phyloP scores from a whole-genome alignment of 495 filamentous ascomycete species.

The Neurospora terricola region DNA sequence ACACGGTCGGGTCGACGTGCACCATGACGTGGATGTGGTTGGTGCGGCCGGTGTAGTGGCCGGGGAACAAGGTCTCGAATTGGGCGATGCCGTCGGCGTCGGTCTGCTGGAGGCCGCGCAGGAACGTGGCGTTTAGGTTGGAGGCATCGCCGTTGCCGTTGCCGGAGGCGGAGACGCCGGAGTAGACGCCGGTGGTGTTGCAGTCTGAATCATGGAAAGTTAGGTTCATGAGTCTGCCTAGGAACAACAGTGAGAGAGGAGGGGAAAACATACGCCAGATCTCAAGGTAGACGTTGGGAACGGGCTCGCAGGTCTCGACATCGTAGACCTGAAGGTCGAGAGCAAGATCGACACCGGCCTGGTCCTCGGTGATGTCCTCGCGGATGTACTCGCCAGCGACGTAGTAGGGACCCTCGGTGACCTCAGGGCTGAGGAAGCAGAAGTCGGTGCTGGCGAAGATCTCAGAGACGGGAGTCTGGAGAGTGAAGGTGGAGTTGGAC shows the following conservation, averaged over 20 bases:
- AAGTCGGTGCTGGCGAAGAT: conserved; percentile 44
- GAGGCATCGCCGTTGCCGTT: not conserved
- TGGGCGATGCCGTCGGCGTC: conserved; percentile 37
- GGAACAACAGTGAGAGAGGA: too few relatives aligned
- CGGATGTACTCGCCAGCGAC: conserved; percentile 42
- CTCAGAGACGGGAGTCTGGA: conserved; percentile 2
- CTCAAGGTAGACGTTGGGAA: conserved; percentile 48
- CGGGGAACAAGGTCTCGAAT: conserved; percentile 46
- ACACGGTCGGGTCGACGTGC: conserved; percentile 32
- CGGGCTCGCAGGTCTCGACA: conserved; percentile 46
- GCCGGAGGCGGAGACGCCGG: not conserved
- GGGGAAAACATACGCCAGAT: conserved; percentile 35
- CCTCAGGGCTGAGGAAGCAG: conserved; percentile 44
- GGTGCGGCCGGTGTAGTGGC: conserved; percentile 42
- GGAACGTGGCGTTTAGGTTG: conserved; percentile 31
- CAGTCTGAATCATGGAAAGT: too few relatives aligned
- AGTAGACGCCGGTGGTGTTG: conserved; percentile 10
- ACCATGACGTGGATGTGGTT: conserved; percentile 37
- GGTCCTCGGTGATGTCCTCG: conserved; percentile 41
- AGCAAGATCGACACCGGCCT: conserved; percentile 45
- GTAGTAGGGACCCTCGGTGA: conserved; percentile 46
- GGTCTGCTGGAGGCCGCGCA: conserved; percentile 41
- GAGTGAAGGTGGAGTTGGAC: not conserved
- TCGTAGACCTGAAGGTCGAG: conserved; percentile 55
- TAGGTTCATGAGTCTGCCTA: too few relatives aligned